These are phyloP conservation scores for Chionographis japonica DNA, from an alignment of 106 monocot species.

Conservation along the genomic window DNA sequence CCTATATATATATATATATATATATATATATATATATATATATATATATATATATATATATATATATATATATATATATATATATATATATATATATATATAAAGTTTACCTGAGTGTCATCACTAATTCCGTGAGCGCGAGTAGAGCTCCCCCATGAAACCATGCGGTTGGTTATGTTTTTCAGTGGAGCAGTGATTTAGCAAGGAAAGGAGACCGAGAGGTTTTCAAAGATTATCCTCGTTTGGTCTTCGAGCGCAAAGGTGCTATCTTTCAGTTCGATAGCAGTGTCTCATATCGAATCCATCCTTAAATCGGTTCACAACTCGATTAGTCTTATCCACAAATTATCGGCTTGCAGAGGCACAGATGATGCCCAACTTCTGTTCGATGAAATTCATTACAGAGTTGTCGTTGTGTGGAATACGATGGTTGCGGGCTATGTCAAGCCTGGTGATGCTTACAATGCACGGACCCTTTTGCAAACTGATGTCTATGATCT, in stretches of 20 bases:
- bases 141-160: too few species aligned
- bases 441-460: conserved; percentile 39
- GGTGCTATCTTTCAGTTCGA: conserved; percentile 54
- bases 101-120: too few species aligned
- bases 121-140: too few species aligned
- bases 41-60: too few species aligned
- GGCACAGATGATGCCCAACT: conserved; percentile 22
- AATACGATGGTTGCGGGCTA: conserved; percentile 68
- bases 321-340: conserved; percentile 36
- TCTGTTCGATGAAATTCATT: conserved; percentile 55
- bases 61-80: too few species aligned
- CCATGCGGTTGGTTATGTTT: too few species aligned
- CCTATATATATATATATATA: too few species aligned
- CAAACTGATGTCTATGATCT: conserved; percentile 43
- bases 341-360: conserved; percentile 31
- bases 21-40: too few species aligned
- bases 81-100: too few species aligned
- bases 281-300: conserved; percentile 34
- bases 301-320: conserved; percentile 21
- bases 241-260: conserved; percentile 34
- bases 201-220: too few species aligned
- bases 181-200: too few species aligned
- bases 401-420: conserved; percentile 48
- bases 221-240: conserved; percentile 42
- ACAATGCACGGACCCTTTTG: conserved; percentile 35